These are phyloP conservation scores for Globisporangium radiosum DNA, from an alignment of 352 stramenopile species.

Conservation along the genomic window DNA sequence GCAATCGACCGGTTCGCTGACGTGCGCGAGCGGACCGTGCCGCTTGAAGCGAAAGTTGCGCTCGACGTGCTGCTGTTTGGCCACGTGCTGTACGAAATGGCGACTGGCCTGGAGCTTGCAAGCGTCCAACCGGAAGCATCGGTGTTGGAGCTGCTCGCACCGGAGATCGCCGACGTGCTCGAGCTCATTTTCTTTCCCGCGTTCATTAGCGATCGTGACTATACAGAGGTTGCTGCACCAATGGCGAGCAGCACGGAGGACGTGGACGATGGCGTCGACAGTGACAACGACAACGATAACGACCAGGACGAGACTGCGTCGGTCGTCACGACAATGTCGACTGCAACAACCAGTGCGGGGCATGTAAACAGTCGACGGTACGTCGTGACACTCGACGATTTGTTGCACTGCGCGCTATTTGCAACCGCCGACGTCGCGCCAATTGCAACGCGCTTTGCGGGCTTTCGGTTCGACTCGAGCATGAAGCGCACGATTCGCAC, in stretches of 20 bases:
- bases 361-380: slow-evolving; percentile 27
- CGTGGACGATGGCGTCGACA: not conserved
- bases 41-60: slow-evolving; percentile 56
- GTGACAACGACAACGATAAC: not conserved
- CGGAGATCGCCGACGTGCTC: slow-evolving; percentile 55
- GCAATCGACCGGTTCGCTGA: slow-evolving; percentile 48
- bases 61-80: slow-evolving; percentile 68
- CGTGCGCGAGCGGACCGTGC: slow-evolving; percentile 49
- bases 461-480: slow-evolving; percentile 59
- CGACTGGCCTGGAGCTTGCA: slow-evolving; percentile 48
- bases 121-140: slow-evolving; percentile 31
- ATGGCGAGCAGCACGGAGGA: not conserved
- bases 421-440: slow-evolving; percentile 23
- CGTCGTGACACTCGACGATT: slow-evolving; percentile 28
- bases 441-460: slow-evolving; percentile 49
- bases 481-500: slow-evolving; percentile 72
- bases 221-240: not conserved
- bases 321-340: not conserved
- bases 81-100: slow-evolving; percentile 75
- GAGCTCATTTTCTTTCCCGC: slow-evolving; percentile 43
- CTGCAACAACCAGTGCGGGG: slow-evolving; percentile 4
- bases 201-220: not conserved
- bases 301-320: slow-evolving; percentile 2
- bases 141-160: slow-evolving; percentile 42
- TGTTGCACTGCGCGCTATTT: slow-evolving; percentile 42